Evolutionary conservation across 305 asterid genomes (phyloP).

Genomic region (Fraxinus albicans): DNA sequence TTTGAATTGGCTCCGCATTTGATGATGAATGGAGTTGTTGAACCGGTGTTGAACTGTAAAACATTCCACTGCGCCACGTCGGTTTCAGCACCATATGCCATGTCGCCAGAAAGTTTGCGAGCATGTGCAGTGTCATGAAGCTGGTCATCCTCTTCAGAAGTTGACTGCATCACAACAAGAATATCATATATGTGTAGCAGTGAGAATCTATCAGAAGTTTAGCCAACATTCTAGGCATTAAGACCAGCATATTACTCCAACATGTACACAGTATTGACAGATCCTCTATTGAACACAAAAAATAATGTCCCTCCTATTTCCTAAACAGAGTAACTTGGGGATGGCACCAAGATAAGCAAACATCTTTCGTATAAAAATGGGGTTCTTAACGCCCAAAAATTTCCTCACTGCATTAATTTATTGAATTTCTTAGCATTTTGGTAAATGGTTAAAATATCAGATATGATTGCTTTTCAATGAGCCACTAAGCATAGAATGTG

Average conservation of each 20-base stretch:
- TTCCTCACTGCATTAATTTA: background rate
- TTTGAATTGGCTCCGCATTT: constrained; percentile 97
- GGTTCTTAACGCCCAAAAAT: background rate
- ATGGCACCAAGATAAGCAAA: background rate
- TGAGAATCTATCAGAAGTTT: background rate
- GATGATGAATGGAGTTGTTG: constrained; percentile 84
- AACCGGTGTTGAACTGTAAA: constrained; percentile 91
- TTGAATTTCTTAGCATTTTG: background rate
- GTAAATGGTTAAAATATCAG: background rate
- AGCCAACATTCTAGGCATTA: background rate
- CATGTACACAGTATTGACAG: background rate
- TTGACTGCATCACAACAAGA: constrained; percentile 47
- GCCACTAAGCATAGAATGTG: background rate
- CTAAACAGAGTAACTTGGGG: background rate
- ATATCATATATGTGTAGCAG: constrained; percentile 2
- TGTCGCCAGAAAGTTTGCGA: constrained; percentile 37
- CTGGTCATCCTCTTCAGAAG: constrained; percentile 78
- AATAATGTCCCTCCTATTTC: background rate
- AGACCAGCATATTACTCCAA: background rate
- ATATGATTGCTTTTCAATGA: background rate
- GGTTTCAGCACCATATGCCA: constrained; percentile 46
- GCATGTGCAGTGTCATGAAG: constrained; percentile 37
- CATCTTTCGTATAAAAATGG: background rate
- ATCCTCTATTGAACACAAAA: background rate
- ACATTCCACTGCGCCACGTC: constrained; percentile 97